Evolutionary conservation across 352 stramenopile species (phyloP).

Genomic region (Globisporangium nodosum): DNA sequence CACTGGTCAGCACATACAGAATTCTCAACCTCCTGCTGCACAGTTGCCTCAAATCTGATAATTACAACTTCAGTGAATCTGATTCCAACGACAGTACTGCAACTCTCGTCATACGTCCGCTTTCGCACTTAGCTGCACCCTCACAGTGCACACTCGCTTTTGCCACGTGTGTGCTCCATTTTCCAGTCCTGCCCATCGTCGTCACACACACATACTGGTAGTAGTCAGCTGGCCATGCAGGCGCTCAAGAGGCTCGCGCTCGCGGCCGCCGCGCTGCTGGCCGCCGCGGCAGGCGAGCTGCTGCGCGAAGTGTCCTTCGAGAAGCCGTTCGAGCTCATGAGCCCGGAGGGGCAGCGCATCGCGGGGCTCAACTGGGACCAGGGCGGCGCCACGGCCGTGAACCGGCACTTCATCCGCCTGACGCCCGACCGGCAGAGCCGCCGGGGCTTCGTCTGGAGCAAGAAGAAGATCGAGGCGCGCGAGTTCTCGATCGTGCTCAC

Average conservation of each 20-base stretch:
- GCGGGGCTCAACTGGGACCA: conserved; percentile 50
- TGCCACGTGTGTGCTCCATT: conserved; percentile 3
- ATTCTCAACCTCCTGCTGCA: too few species aligned
- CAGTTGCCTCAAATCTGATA: background rate
- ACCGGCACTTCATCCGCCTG: conserved; percentile 77
- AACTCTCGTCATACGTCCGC: background rate
- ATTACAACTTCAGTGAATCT: background rate
- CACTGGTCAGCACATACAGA: background rate
- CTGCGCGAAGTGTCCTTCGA: conserved; percentile 59
- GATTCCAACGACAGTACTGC: background rate
- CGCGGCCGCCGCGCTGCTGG: conserved; percentile 16
- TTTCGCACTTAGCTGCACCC: too few species aligned
- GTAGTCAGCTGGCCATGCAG: background rate
- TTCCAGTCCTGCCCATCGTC: background rate
- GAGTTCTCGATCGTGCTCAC: conserved; percentile 78
- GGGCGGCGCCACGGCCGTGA: conserved; percentile 60
- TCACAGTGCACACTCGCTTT: background rate
- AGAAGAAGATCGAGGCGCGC: conserved; percentile 42
- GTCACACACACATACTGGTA: background rate
- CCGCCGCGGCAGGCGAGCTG: conserved; percentile 20
- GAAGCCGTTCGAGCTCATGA: conserved; percentile 78
- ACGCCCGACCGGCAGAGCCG: conserved; percentile 79
- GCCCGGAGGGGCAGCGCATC: conserved; percentile 47
- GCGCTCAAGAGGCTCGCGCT: conserved; percentile 18
- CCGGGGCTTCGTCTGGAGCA: conserved; percentile 70